Base-by-base conservation (phyloP, 352 stramenopile species). In the Phytophthora pini region DNA sequence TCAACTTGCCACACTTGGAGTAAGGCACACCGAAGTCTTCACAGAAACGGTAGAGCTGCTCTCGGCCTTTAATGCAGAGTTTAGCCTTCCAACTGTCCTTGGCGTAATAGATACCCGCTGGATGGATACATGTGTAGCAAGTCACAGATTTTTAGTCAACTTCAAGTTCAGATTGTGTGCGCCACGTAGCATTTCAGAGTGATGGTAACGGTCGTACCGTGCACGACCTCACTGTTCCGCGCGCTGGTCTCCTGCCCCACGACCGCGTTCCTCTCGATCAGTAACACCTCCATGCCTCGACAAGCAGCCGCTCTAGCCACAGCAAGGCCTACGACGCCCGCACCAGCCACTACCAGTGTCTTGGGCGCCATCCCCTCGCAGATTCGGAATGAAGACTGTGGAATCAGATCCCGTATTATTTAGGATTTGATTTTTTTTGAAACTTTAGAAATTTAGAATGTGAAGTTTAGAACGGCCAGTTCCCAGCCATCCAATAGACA, bases 221-320 rank as follows among this genome's bases (percentile, higher is more conserved):
- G 97, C 29, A 99, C 91, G 15, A 99, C 97, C 70, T 99, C 93
- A 50, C 90, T 98, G 70, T 98, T 99, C 36, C 97, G 87, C 32
- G 84, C 88, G 55, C 85, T 97, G 53, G 82, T 95, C 68, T 96
- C 91, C 62, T 92, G 85, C 13, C 93, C 92, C 31, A 98, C 84
- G 27, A 77, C 61, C 24, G 57, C 57, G 38, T 92, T 90, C 61
- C 79, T 79, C 73, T 99, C 96, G 4, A 98, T 61, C 17, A 99
- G 64, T 1, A 98, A 31, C 46, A 94, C 85, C 43, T 96, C 72
- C 1, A 93, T 10, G 0, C 87, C 89, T 27, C 70, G 43, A 41
- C 71, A 74, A 1, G 87, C 85, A 22, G 76, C 82, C 1, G 68
- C 61, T 38, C 86, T 82, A 13, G 89, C 87, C 10, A 94, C 65